Evolutionary conservation across 2,329 filamentous ascomycete species (phyloP), one percentile per base, ranked within the genome.

Genomic region (Beauveria sp.): DNA sequence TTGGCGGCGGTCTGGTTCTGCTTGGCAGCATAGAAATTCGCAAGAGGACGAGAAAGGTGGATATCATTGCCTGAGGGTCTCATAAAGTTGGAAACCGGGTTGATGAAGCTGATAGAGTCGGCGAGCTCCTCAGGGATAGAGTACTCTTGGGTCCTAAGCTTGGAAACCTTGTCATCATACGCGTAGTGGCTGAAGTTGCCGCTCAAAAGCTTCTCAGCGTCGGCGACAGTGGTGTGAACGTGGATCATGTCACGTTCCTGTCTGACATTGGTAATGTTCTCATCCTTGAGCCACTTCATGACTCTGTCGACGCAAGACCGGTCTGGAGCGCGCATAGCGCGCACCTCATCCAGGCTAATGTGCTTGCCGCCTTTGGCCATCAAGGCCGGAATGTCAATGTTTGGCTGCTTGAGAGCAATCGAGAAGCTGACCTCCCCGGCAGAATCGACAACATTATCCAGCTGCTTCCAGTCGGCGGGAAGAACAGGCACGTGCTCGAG

Each of bases 41-140:
- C 49, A 8, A 38, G 4, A 8, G 47, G 40, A 3, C n/a, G 24
- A 10, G 43, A 24, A 18, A 45, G 26, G 4, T 51, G 22, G 16
- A 59, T 59, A 3, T 49, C 63, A 57, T 40, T 64, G n/a, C 34
- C 58, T 34, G 45, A 61, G 34, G 57, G 62, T 51, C 63, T 67
- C 69, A 75, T 72, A 53, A 78, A 78, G 65, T 77, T 71, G 16
- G 70, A 65, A 54, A 78, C 62, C 0, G 76, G 75, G 47, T 73
- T 71, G n/a, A 78, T 69, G 62, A 77, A 76, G 45, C 73, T 70
- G 49, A 77, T 68, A 52, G 69, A 61, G 10, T 63, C 63, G 0
- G 67, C 62, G 8, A 78, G 67, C 16, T 64, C 62, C 1, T 56
- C 64, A 0, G 75, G 75, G 1, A 77, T 64, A 3, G 70, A 68